Conservation (phyloP, 2,329 filamentous ascomycete species). For the Aspergillus sp. region DNA sequence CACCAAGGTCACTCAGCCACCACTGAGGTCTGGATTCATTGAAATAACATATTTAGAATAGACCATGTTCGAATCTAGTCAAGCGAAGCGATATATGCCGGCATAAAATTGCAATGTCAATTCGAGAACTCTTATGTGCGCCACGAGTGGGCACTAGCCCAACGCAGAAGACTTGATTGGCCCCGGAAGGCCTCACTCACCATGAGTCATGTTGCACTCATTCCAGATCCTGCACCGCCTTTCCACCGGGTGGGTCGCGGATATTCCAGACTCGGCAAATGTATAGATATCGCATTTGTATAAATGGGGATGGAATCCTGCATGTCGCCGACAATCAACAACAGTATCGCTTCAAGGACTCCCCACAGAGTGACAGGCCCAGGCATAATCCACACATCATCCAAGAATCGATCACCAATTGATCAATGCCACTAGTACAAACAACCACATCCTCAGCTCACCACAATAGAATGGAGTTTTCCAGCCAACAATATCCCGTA, state of each 20-base stretch:
- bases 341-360: background rate
- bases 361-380: background rate
- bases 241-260: background rate
- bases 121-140: background rate
- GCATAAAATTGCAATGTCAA: background rate
- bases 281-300: background rate
- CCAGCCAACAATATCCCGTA: background rate
- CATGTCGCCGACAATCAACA: background rate
- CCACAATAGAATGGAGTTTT: background rate
- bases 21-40: no score
- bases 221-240: background rate
- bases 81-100: no score
- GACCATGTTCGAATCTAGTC: no score
- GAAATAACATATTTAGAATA: no score
- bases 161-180: background rate
- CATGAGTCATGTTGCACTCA: conserved; percentile 1
- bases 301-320: background rate
- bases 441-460: background rate
- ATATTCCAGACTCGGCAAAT: background rate
- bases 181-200: background rate
- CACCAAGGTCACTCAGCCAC: no score
- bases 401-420: background rate
- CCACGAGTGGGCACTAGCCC: background rate
- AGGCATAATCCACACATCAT: background rate
- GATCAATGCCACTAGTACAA: background rate